Base-by-base conservation (phyloP, 257 asterid genomes). In the Rhazya stricta region DNA sequence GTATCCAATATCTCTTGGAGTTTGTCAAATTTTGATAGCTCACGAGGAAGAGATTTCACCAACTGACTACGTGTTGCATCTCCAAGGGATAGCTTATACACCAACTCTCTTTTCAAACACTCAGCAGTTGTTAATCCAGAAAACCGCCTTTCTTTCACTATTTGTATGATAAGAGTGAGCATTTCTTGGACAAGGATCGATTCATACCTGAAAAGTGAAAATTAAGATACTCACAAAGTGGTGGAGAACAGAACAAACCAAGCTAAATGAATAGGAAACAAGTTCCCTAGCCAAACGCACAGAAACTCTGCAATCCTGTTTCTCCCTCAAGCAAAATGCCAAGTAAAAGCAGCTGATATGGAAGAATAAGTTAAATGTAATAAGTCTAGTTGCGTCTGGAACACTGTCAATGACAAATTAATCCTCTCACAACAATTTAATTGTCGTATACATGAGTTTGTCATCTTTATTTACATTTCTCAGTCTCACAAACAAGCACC, bases 51-150 rank as follows among this genome's bases (percentile, higher is more conserved):
- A 77, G 97, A 88, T 79, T 95, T 92, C 81, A 95, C 91, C 81
- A 95, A 86, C 82, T 91, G 96, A 82, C 99, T 95, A 70, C 88
- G 98, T 70, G 99, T 91, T 80, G 96, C 91, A 82, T 91, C 96
- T 67, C 97, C 97, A 43, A 84, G 83, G 30, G 97, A 91, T 41
- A 95, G 91, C 88, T 88, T 88, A 85, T 92, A 88, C 36, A 95
- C 85, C 85, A 94, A 84, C 74, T 89, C 98, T 73, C 94, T 87
- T 82, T 77, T 85, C 90, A 95, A 81, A 86, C 94, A 91, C 71
- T 92, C 98, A 68, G 86, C 87, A 78, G 87, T 83, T 45, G 91
- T 84, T 79, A 91, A 79, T 86, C 99, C 99, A 83, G 96, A 92
- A 81, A 89, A 91, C 74, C 96, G 85, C 67, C 99, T 81, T 84